Base-by-base conservation (phyloP, 1,284 basidiomycete species). In the Lignosus rhinocerotis region DNA sequence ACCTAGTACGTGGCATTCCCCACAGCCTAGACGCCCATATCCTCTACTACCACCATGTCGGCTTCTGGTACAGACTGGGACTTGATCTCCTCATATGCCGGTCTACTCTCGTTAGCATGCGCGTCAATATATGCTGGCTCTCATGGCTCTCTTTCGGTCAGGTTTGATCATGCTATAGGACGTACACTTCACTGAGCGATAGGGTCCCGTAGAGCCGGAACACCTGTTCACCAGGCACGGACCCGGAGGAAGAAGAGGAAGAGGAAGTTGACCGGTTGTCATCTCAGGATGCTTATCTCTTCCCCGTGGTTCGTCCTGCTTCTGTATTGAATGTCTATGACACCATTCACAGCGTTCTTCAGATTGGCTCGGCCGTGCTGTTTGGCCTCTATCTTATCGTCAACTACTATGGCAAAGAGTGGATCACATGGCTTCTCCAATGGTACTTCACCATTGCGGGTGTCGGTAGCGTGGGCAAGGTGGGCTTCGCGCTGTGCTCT, bases 391-490 rank as follows among this genome's bases (percentile, higher is more conserved):
- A 91, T 68, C 68, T 84, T 49, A 74, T 88, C 38, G 81, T 94
- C 64, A 88, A 87, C 69, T 95, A 89, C 70, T 74, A 93, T 44
- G 92, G 92, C 42, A 86, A 83, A 66, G 84, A 87, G 66, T 93
- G 92, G 88, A 87, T 97, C 62, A 93, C 93, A 70, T 84, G 80
- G 78, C 61, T 92, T 1, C 75, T 93, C 19, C 83, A 82, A n/a
- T 86, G 86, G 78, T 94, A 94, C 69, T 93, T 93, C 64, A 79
- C 85, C 16, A 25, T 88, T 14, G 78, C 80, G 6, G 88, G 88
- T 0, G 75, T 87, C 11, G 83, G 79, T 10, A 85, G 84, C 63
- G 81, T 90, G n/a, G 87, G 86, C 82, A 85, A 84, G 78, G 90
- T 87, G 64, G 61, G 79, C 30, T 51, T 47, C 14, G 25, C 51